These are phyloP conservation scores for Adansonia madagascariensis DNA, from an alignment of 441 rosid species.

Conservation along the genomic window DNA sequence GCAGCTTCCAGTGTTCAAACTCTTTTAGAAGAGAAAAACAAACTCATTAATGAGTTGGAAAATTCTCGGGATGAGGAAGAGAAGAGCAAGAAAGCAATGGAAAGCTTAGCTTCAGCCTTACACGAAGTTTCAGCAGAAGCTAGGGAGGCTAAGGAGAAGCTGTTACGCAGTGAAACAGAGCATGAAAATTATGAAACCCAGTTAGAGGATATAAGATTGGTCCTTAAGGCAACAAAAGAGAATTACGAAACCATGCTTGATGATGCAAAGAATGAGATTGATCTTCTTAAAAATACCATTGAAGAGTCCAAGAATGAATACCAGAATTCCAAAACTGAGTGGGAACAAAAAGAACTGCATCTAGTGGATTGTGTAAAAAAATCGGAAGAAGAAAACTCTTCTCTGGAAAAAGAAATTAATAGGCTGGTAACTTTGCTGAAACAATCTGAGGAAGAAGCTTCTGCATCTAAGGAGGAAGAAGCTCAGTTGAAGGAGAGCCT, in stretches of 20 bases:
- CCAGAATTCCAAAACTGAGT: constrained; percentile 52
- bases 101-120: constrained; percentile 73
- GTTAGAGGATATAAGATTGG: constrained; percentile 65
- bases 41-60: constrained; percentile 66
- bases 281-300: constrained; percentile 43
- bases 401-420: constrained; percentile 56
- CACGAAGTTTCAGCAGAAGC: constrained; percentile 82
- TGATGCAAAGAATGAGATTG: constrained; percentile 62
- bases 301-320: constrained; percentile 55
- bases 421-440: constrained; percentile 59
- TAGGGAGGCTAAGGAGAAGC: constrained; percentile 70
- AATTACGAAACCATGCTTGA: constrained; percentile 68
- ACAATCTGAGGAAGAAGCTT: constrained; percentile 62
- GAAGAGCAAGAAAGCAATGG: constrained; percentile 83
- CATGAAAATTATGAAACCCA: constrained; percentile 58
- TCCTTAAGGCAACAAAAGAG: constrained; percentile 65
- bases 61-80: constrained; percentile 73
- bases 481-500: constrained; percentile 63
- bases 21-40: constrained; percentile 67
- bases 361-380: constrained; percentile 51
- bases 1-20: constrained; percentile 65
- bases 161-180: constrained; percentile 60
- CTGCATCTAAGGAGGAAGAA: constrained; percentile 65
- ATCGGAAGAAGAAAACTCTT: constrained; percentile 59
- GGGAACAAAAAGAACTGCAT: constrained; percentile 71